Percentiles rank a stretch among this genome's conserved stretches.
phyloP scores from a whole-genome alignment of 192 early-diverging fungal species.

The Spizellomyces punctatus region DNA sequence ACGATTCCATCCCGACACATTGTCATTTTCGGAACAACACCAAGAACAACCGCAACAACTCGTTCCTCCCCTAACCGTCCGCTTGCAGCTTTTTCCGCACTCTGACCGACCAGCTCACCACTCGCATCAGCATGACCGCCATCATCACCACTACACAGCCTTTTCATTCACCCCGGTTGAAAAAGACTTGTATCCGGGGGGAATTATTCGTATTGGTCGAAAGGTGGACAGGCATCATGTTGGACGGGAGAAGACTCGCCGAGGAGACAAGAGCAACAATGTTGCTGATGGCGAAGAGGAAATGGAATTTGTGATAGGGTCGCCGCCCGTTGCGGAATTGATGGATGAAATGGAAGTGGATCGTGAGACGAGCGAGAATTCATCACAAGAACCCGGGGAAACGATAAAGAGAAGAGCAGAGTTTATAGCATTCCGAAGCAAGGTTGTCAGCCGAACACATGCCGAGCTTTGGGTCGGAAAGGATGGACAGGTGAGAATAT shows the following conservation, averaged over 20 bases:
- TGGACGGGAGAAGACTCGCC: conserved; percentile 4
- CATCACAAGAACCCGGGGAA: no score
- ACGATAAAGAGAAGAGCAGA: conserved; percentile 23
- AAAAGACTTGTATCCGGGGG: conserved; percentile 34
- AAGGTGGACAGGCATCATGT: conserved; percentile 40
- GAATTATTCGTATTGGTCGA: conserved; percentile 45
- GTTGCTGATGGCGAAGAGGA: conserved; percentile 24
- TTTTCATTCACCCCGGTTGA: conserved; percentile 48
- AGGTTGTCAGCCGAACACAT: conserved; percentile 91
- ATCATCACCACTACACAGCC: conserved; percentile 14
- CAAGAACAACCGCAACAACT: no score
- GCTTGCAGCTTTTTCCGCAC: conserved; percentile 35
- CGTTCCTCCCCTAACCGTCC: conserved; percentile 14
- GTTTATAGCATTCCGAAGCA: conserved; percentile 57
- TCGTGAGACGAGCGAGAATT: not conserved
- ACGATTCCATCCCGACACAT: no score
- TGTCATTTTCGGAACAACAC: no score
- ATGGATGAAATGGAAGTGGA: conserved; percentile 1
- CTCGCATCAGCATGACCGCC: not conserved
- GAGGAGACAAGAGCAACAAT: conserved; percentile 27
- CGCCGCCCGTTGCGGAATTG: conserved; percentile 2
- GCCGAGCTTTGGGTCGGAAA: conserved; percentile 88
- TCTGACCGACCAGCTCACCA: conserved; percentile 21
- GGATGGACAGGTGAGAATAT: conserved; percentile 48
- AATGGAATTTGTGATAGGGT: conserved; percentile 13